Percentiles rank a stretch among this genome's conserved stretches.
Conservation (phyloP, 352 stramenopile species). For the Pythium rhizo-oryzae region DNA sequence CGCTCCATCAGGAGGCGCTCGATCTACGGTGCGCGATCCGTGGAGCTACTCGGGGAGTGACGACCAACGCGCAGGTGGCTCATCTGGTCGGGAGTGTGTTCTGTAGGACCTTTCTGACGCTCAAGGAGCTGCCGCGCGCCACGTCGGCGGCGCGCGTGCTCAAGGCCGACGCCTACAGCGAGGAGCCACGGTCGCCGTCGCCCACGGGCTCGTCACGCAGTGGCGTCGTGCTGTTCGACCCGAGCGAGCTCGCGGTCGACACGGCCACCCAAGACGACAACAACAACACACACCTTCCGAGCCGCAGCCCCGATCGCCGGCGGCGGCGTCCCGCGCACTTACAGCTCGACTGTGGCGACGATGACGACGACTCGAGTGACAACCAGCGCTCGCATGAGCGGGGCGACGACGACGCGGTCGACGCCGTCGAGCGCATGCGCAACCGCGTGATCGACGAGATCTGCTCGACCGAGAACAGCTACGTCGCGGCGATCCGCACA, state of each 20-base stretch:
- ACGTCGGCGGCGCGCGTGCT: neutral
- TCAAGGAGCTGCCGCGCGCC: conserved; percentile 1
- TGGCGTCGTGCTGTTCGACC: conserved; percentile 31
- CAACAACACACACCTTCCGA: neutral
- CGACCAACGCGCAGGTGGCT: neutral
- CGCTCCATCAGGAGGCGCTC: conserved; percentile 27
- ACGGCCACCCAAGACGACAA: neutral
- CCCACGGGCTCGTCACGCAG: conserved; percentile 17
- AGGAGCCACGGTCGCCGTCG: conserved; percentile 22
- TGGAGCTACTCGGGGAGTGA: neutral
- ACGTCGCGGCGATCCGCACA: conserved; percentile 74
- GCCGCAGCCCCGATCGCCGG: neutral
- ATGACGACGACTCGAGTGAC: conserved; percentile 28
- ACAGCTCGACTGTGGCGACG: conserved; percentile 8
- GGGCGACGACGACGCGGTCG: conserved; percentile 11
- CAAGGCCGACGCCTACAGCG: neutral
- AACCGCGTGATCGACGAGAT: conserved; percentile 79
- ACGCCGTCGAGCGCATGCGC: conserved; percentile 35
- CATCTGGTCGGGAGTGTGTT: neutral
- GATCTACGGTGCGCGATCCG: conserved; percentile 16
- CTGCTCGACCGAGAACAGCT: conserved; percentile 75
- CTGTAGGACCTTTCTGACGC: conserved; percentile 13
- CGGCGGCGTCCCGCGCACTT: conserved; percentile 8
- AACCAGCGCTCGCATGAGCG: conserved; percentile 23
- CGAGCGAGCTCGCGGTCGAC: conserved; percentile 7